A percentile compares a stretch with the other conserved stretches of the same genome.
These are phyloP conservation scores for Termitomyces sp. DNA, from an alignment of 1,284 basidiomycete species.

Conservation along the genomic window DNA sequence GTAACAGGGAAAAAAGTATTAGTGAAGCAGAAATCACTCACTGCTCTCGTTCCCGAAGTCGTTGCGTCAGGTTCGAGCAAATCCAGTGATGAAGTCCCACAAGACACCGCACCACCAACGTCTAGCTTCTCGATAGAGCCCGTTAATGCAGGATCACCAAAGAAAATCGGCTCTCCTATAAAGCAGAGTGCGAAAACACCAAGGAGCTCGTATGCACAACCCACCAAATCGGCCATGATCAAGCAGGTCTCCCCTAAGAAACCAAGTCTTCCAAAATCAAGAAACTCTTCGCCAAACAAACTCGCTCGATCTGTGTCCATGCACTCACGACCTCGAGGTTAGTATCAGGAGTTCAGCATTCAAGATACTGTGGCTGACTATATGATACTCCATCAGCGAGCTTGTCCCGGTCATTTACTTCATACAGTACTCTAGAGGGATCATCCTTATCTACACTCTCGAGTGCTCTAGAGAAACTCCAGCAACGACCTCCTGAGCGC, in stretches of 20 bases:
- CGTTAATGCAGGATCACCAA: constrained; percentile 26
- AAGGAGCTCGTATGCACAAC: constrained; percentile 14
- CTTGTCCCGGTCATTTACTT: constrained; percentile 22
- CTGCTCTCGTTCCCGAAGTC: neutral
- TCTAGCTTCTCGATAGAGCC: constrained; percentile 16
- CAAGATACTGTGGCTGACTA: neutral
- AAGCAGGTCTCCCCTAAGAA: constrained; percentile 18
- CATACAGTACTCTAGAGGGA: constrained; percentile 20
- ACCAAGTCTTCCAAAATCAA: constrained; percentile 18
- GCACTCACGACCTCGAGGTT: constrained; percentile 26
- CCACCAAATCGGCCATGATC: constrained; percentile 15
- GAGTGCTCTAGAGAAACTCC: constrained; percentile 58
- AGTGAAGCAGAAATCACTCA: neutral
- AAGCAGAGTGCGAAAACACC: constrained; percentile 1
- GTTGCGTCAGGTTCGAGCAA: constrained; percentile 4
- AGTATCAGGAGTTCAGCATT: constrained; percentile 5
- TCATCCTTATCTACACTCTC: constrained; percentile 49
- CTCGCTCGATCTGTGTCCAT: constrained; percentile 28
- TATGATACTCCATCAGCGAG: constrained; percentile 7
- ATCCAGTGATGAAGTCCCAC: constrained; percentile 8
- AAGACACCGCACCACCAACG: constrained; percentile 2
- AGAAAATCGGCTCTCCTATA: constrained; percentile 25
- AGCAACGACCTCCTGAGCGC: constrained; percentile 50
- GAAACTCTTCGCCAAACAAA: constrained; percentile 30
- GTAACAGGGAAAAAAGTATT: neutral